Base-by-base conservation (phyloP, 176 grass and related monocot species). In the Lolium perenne region DNA sequence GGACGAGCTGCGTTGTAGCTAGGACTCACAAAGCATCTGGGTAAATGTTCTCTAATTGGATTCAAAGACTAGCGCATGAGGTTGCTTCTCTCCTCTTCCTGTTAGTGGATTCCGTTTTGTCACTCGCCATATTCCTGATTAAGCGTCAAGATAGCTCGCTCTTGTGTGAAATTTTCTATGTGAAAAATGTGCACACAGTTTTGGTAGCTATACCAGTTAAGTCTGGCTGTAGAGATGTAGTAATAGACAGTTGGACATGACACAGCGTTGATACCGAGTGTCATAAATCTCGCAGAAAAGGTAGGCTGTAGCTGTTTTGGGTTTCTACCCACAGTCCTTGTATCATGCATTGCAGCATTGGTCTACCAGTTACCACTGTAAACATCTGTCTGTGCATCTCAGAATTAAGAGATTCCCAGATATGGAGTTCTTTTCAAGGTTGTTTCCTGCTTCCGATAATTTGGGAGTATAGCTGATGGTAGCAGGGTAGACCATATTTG, bases 1-100 rank as follows among this genome's bases (percentile, higher is more conserved):
- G 93, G 93, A 65, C 82, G 76, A 76, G 87, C 95, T 21, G 92
- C 90, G 71, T 82, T 90, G 80, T 93, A 89, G 75, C 69, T 48
- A 56, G 64, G 55, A 41, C 60, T 54, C 49, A 51, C 21, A 18
- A 25, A 51, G 20, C 43, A 6, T 83, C 25, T 80, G 17, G 49
- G 38, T 69, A 11, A 20, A 67, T 78, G 29, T 16, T 79, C 5
- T 47, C 13, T 16, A 48, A 65, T 59, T 57, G 6, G 38, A 59
- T 74, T 60, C 14, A 1, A 17, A 72, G 8, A 48, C 5, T 11
- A 70, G 45, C 46, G 13, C 46, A 10, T 20, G 26, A 29, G 26
- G 58, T 72, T 67, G 18, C 23, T 22, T 83, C 54, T 5, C 35
- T 74, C 9, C 59, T 25, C 12, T 4, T 76, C 64, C 65, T 38